phyloP scores from a whole-genome alignment of 495 filamentous ascomycete species.

The Tuber magnatum region DNA sequence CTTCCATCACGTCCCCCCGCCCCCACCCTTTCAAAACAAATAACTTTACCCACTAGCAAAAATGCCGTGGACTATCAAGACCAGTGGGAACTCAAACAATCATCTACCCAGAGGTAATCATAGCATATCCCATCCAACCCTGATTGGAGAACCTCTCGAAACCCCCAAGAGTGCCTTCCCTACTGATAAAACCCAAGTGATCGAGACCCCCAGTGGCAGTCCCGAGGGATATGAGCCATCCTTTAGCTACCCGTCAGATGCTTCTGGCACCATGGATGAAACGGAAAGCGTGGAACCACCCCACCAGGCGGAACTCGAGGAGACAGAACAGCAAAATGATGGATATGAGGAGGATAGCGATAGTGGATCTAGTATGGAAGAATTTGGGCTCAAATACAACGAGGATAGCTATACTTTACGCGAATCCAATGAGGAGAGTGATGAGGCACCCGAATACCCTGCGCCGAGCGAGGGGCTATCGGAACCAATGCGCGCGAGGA shows the following conservation, averaged over 20 bases:
- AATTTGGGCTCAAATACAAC: not conserved
- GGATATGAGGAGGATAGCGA: not conserved
- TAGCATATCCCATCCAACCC: not conserved
- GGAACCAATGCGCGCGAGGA: not conserved
- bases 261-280: not conserved
- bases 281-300: fast-evolving
- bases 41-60: not conserved
- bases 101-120: not conserved
- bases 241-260: not conserved
- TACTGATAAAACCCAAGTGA: not conserved
- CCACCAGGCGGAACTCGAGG: not conserved
- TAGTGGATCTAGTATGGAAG: not conserved
- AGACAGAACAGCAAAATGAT: not conserved
- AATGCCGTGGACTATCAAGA: not conserved
- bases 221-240: no score
- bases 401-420: not conserved
- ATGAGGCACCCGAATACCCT: not conserved
- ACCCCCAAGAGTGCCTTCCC: not conserved
- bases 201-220: fast-evolving
- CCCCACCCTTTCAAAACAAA: not conserved
- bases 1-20: not conserved
- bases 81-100: not conserved
- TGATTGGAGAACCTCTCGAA: not conserved
- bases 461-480: not conserved
- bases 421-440: not conserved